Evolutionary conservation across 1,284 basidiomycete genomes (phyloP), one percentile per base, ranked within the genome.

Genomic region (Trametes polyzona): DNA sequence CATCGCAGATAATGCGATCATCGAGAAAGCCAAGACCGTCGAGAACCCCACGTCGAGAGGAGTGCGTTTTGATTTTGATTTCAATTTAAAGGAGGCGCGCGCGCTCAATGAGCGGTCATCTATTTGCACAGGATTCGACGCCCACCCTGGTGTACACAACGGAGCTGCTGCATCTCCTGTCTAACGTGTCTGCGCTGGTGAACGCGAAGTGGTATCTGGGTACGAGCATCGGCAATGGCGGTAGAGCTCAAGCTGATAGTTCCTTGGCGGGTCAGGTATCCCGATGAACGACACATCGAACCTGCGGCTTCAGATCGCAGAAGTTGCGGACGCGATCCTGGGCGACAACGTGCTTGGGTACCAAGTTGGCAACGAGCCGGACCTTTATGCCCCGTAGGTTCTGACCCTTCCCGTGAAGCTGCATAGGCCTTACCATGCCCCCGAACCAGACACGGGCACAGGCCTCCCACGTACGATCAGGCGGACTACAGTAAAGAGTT

Each of bases 321-420:
- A 75, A 47, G 71, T 68, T 21, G 77, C 75, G 0, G 74, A 80
- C 57, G 46, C 67, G 19, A 83, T 88, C 58, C 76, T 90, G 0
- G 88, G 88, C 0, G 71, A 78, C 55, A 75, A 79, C 61, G 78
- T 90, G 9, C 71, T 84, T 23, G 87, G 84, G 1, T 68, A 88
- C 32, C 82, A 86, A 67, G 78, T 76, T 6, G 87, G 84, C 3
- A 92, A 92, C 68, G 88, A 92, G 69, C 89, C 88, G 11, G 88
- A 90, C 72, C 73, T 90, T 55, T 90, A 83, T 66, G 67, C 67
- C 4, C 62, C 41, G 68, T 71, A 48, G 47, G 69, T 57, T n/a
- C 8, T 17, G 16, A 17, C 24, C 17, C 11, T 12, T 11, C 2
- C 36, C 37, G 23, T 8, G 24, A 4, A 24, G 17, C 7, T 26